Conservation (phyloP, 1,284 basidiomycete genomes). For the Trametes versicolor region DNA sequence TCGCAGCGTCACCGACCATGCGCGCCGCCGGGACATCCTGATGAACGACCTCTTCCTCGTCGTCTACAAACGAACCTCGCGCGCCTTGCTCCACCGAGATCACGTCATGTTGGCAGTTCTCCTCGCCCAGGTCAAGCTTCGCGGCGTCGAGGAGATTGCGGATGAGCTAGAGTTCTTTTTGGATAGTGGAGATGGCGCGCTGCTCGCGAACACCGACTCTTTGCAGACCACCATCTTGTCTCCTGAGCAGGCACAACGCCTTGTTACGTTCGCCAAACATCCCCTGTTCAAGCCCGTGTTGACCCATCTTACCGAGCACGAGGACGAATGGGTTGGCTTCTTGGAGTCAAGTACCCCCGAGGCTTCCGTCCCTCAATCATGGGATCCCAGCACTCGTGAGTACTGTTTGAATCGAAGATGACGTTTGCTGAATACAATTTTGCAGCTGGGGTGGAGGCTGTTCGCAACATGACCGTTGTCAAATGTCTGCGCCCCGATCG, state of each 20-base stretch:
- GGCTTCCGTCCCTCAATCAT: conserved; percentile 75
- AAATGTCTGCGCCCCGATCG: conserved; percentile 94
- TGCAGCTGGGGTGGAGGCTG: conserved; percentile 74
- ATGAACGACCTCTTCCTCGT: conserved; percentile 92
- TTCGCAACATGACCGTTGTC: conserved; percentile 82
- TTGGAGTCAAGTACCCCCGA: conserved; percentile 80
- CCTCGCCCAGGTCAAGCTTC: conserved; percentile 90
- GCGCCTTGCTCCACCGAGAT: conserved; percentile 92
- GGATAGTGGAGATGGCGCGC: conserved; percentile 83
- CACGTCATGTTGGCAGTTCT: conserved; percentile 92
- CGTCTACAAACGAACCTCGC: conserved; percentile 90
- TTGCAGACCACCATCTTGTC: conserved; percentile 60
- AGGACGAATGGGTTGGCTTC: conserved; percentile 83
- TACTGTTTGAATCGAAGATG: conserved; percentile 34
- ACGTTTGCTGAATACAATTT: not conserved
- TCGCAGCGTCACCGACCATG: conserved; percentile 79
- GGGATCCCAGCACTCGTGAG: conserved; percentile 80
- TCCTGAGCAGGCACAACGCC: conserved; percentile 74
- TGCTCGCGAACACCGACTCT: conserved; percentile 50
- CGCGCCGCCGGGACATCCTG: conserved; percentile 84
- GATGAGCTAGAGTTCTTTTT: conserved; percentile 93
- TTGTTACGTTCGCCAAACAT: conserved; percentile 75
- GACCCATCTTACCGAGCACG: conserved; percentile 70
- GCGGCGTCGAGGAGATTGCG: conserved; percentile 79
- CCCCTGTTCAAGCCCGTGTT: conserved; percentile 83